Evolutionary conservation across 305 asterid genomes (phyloP).

Genomic region (Fraxinus nigra): DNA sequence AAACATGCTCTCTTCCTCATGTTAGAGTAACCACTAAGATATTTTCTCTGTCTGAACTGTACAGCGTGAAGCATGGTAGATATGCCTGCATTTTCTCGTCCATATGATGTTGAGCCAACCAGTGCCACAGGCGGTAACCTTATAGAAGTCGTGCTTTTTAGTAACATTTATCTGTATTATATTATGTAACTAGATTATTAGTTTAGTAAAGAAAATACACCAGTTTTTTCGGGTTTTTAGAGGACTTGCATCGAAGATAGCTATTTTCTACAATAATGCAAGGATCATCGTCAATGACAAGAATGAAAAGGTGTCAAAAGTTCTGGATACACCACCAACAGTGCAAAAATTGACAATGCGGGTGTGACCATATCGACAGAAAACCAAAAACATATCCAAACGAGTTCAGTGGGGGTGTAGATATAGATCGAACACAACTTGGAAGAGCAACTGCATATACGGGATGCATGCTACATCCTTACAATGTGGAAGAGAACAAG

Average conservation of each 20-base stretch:
- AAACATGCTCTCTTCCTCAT: background rate
- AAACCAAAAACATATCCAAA: background rate
- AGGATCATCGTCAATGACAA: background rate
- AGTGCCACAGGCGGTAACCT: background rate
- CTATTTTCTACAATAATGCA: background rate
- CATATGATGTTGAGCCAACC: background rate
- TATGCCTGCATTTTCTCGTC: background rate
- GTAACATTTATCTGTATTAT: background rate
- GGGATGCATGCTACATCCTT: background rate
- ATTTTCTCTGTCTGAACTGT: background rate
- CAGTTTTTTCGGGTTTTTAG: background rate
- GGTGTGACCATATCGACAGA: background rate
- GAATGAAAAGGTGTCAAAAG: background rate
- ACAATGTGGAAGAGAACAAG: background rate
- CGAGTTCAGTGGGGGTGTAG: background rate
- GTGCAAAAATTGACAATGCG: background rate
- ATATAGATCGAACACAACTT: background rate
- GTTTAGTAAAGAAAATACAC: background rate
- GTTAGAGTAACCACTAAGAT: background rate
- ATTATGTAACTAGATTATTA: background rate
- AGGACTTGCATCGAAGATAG: background rate
- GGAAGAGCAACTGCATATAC: background rate
- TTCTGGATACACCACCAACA: background rate
- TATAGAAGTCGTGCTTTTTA: background rate
- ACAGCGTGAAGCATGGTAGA: background rate